These are phyloP conservation scores for Ceratobasidium sp. DNA, from an alignment of 1,284 basidiomycete species.

Conservation along the genomic window DNA sequence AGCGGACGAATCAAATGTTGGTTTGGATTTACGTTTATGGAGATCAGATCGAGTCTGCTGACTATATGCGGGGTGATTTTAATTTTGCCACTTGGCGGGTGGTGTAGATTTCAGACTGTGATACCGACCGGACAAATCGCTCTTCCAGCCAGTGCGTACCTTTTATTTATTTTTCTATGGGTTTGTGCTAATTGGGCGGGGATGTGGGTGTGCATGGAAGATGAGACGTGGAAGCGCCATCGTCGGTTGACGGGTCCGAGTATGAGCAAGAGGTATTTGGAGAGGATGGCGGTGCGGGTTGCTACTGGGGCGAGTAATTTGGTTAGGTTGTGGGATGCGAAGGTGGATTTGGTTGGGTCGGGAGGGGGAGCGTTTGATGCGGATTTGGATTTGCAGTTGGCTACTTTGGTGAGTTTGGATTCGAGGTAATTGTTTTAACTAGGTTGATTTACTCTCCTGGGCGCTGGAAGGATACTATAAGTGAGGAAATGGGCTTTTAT, in stretches of 20 bases:
- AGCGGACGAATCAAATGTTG: slow-evolving; percentile 22
- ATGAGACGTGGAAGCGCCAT: slow-evolving; percentile 24
- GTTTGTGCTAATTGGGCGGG: neutral
- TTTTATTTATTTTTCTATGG: neutral
- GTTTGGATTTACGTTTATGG: neutral
- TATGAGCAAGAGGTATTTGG: slow-evolving; percentile 24
- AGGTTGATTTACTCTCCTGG: neutral
- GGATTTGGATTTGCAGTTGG: slow-evolving; percentile 16
- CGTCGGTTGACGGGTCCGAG: slow-evolving; percentile 25
- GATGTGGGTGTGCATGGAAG: neutral
- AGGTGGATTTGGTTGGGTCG: slow-evolving; percentile 6
- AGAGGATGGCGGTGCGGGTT: slow-evolving; percentile 8
- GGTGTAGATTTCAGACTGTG: slow-evolving; percentile 8
- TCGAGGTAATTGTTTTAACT: neutral
- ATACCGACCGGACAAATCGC: slow-evolving; percentile 17
- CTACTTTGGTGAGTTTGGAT: slow-evolving; percentile 7
- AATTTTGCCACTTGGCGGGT: neutral
- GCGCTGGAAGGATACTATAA: slow-evolving; percentile 2
- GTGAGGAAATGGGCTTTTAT: neutral
- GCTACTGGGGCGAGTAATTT: neutral
- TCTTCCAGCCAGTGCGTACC: slow-evolving; percentile 4
- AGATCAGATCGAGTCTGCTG: neutral
- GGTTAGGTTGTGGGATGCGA: slow-evolving; percentile 15
- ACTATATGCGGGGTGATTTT: neutral
- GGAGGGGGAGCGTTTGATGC: slow-evolving; percentile 12